Percentiles rank a stretch among this genome's conserved stretches.
These are phyloP conservation scores for Diplodia mutila DNA, from an alignment of 2,329 filamentous ascomycete genomes.

Conservation along the genomic window DNA sequence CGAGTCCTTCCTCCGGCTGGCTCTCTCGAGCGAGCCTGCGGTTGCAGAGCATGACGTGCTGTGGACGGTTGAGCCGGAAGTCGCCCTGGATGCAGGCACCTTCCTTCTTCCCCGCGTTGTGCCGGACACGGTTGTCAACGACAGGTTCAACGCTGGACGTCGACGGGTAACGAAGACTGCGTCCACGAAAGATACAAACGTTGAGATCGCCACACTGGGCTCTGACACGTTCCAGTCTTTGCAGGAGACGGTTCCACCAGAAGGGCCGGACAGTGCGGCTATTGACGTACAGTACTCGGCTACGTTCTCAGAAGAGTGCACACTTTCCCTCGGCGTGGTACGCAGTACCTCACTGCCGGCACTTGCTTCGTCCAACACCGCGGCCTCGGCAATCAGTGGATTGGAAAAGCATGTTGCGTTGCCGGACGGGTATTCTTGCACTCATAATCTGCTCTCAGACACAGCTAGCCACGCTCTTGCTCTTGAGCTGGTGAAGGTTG, in stretches of 20 bases:
- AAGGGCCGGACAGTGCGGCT: background rate
- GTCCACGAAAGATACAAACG: background rate
- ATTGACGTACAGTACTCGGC: background rate
- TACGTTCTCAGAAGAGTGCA: background rate
- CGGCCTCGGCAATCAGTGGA: background rate
- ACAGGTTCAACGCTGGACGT: background rate
- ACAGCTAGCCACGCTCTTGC: background rate
- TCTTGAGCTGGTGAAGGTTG: background rate
- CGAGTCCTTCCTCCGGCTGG: slow-evolving; percentile 3
- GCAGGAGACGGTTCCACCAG: background rate
- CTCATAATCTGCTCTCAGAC: background rate
- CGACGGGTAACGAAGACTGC: background rate
- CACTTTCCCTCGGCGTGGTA: background rate
- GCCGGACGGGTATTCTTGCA: background rate
- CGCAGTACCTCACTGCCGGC: background rate
- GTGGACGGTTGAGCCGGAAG: slow-evolving; percentile 10
- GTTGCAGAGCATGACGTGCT: background rate
- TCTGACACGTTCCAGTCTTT: background rate
- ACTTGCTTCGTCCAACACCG: background rate
- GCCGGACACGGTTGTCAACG: background rate
- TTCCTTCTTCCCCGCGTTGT: slow-evolving; percentile 9
- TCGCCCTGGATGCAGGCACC: background rate
- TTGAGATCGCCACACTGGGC: background rate
- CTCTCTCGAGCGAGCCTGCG: background rate
- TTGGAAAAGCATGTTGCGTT: background rate